Evolutionary conservation across 306 rosid species (phyloP).

Genomic region (Lathyrus sativus): DNA sequence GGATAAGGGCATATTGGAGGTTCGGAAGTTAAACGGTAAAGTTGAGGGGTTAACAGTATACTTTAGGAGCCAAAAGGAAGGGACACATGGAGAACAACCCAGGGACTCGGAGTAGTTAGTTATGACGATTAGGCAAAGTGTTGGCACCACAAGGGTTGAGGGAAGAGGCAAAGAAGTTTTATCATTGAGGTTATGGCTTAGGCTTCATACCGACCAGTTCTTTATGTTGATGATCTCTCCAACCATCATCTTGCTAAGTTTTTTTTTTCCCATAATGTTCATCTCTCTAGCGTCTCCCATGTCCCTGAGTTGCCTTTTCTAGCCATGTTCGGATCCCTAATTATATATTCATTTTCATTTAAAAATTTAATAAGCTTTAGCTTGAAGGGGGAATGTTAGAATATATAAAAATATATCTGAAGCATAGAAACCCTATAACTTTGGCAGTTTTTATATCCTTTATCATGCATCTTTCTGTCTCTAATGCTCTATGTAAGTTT

Average conservation of each 20-base stretch:
- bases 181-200: too few relatives aligned
- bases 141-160: neutral
- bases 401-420: neutral
- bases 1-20: neutral
- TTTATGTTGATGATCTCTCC: neutral
- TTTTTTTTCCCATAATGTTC: neutral
- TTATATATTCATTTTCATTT: neutral
- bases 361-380: neutral
- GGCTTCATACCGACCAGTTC: neutral
- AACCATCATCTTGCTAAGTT: neutral
- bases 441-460: too few relatives aligned
- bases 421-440: too few relatives aligned
- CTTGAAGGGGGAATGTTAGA: neutral
- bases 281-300: neutral
- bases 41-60: neutral
- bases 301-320: neutral
- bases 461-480: neutral
- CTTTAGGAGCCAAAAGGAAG: neutral
- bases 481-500: neutral
- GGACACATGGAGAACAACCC: neutral
- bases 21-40: neutral
- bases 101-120: neutral
- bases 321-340: neutral
- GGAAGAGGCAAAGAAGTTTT: neutral
- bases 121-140: neutral